phyloP scores from a whole-genome alignment of 2,329 filamentous ascomycete species.

The Rosellinia necatrix region DNA sequence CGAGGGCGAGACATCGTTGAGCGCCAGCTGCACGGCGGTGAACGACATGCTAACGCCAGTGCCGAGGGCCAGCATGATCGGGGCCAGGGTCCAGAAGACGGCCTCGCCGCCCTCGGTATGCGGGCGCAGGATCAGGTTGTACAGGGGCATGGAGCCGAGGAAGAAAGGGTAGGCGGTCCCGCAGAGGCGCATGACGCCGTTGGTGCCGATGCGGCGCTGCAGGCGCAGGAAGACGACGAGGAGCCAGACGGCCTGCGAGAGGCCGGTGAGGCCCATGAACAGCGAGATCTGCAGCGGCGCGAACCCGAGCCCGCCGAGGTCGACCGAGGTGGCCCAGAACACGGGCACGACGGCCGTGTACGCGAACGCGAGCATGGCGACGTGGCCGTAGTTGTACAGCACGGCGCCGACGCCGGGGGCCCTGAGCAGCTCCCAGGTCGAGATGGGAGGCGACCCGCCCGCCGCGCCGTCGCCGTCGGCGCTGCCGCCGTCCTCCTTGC shows the following conservation, averaged over 20 bases:
- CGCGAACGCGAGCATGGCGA: constrained; percentile 70
- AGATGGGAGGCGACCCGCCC: constrained; percentile 39
- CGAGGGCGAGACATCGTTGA: constrained; percentile 75
- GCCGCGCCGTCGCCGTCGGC: no score
- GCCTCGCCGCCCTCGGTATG: constrained; percentile 43
- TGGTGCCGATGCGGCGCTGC: constrained; percentile 69
- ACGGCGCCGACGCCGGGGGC: constrained; percentile 69
- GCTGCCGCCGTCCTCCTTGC: constrained; percentile 16
- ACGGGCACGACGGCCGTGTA: constrained; percentile 74
- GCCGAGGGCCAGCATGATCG: constrained; percentile 55
- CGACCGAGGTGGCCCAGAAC: constrained; percentile 67
- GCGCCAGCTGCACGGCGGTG: constrained; percentile 71
- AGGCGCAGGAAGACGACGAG: constrained; percentile 71
- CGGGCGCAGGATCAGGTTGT: constrained; percentile 58
- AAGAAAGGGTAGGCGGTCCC: constrained; percentile 66
- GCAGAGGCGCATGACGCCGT: constrained; percentile 64
- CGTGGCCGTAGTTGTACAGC: constrained; percentile 67
- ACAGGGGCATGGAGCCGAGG: constrained; percentile 60
- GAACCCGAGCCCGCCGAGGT: constrained; percentile 69
- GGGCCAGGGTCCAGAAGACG: constrained; percentile 62
- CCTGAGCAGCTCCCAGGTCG: constrained; percentile 60
- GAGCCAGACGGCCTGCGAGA: constrained; percentile 72
- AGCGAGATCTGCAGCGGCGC: constrained; percentile 65
- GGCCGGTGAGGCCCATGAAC: constrained; percentile 67
- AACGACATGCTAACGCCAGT: constrained; percentile 71